phyloP scores from a whole-genome alignment of 352 stramenopile species.

The Pelagophyceae sp. region DNA sequence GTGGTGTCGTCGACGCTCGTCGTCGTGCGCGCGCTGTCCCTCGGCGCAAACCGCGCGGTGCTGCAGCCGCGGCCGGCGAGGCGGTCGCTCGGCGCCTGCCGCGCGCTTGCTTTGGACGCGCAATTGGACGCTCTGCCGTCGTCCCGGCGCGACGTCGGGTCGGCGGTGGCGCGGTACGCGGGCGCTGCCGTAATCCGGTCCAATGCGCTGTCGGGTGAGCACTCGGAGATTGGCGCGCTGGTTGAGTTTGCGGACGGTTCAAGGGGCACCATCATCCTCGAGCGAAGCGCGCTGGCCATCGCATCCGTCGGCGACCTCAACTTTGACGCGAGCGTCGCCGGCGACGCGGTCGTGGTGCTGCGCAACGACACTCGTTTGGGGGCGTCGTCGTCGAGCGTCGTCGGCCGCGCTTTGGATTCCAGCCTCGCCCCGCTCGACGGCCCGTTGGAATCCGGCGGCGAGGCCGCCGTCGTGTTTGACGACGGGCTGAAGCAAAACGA shows the following conservation, averaged over 20 bases:
- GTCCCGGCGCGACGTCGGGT: background rate
- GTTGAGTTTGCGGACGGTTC: background rate
- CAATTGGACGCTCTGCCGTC: no score
- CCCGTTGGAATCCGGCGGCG: no score
- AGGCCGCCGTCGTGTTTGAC: background rate
- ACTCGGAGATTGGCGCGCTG: background rate
- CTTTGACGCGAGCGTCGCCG: background rate
- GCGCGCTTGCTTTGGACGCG: background rate
- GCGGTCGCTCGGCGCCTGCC: background rate
- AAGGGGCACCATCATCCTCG: background rate
- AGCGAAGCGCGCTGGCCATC: background rate
- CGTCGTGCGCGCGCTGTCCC: background rate
- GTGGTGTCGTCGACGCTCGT: background rate
- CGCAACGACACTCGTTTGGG: background rate
- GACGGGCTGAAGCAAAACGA: background rate
- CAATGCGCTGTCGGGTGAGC: background rate
- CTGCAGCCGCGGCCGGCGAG: no score
- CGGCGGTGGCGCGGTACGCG: background rate
- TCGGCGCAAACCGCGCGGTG: no score
- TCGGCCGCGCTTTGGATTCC: background rate
- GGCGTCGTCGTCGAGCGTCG: background rate
- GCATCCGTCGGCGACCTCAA: background rate
- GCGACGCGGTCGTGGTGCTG: background rate
- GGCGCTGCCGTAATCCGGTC: background rate
- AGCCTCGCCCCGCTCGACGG: background rate